phyloP scores from a whole-genome alignment of 2,329 filamentous ascomycete species.

The Septoria linicola region DNA sequence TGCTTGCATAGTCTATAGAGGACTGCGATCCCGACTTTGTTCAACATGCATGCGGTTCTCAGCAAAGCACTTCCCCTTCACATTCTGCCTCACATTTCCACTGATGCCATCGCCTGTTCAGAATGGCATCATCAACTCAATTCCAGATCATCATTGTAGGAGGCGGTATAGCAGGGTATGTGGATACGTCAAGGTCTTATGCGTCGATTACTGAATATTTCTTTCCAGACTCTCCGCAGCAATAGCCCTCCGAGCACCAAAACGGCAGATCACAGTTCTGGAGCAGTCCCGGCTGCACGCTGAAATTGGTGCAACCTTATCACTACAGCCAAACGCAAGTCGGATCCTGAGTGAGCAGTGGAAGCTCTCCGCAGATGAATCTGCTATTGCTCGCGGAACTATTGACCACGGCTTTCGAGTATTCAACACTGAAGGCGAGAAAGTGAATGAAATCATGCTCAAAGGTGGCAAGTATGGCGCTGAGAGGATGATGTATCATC shows the following conservation, averaged over 20 bases:
- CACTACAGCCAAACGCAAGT: conserved; percentile 44
- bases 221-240: too few species aligned
- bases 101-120: too few species aligned
- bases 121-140: too few species aligned
- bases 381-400: too few species aligned
- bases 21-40: too few species aligned
- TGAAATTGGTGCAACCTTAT: conserved; percentile 46
- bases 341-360: conserved; percentile 38
- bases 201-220: too few species aligned
- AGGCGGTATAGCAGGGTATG: conserved; percentile 26
- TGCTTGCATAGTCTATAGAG: too few species aligned
- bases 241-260: conserved; percentile 40
- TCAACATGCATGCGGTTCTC: too few species aligned
- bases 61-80: too few species aligned
- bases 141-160: conserved; percentile 39
- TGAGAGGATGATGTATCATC: conserved; percentile 45
- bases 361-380: conserved; percentile 32
- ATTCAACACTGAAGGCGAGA: conserved; percentile 36
- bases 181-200: too few species aligned
- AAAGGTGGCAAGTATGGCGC: conserved; percentile 39
- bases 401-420: conserved; percentile 42
- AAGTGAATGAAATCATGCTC: conserved; percentile 37
- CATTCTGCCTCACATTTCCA: too few species aligned
- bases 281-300: conserved; percentile 34
- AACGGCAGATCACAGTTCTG: conserved; percentile 38